Evolutionary conservation across 1,284 basidiomycete species (phyloP), one percentile per base, ranked within the genome.

Genomic region (Moesziomyces sp.): DNA sequence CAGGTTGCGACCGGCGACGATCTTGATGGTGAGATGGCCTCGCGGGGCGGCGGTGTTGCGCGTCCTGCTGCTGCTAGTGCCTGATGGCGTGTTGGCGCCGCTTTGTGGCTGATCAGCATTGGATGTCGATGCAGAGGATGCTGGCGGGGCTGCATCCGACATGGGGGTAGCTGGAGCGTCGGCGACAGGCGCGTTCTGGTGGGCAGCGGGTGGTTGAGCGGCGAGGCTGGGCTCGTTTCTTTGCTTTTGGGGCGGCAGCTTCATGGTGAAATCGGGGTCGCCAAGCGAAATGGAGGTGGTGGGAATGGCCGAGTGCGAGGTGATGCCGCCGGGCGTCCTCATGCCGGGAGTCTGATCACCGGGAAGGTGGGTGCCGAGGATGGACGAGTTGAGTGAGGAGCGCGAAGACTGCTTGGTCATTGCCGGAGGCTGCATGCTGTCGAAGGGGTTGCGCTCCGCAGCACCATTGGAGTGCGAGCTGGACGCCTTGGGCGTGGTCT

Each of bases 21-120:
- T 89, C 86, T 97, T 97, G 86, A 99, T 91, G 78, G 93, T 93
- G 59, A 99, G 90, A 86, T 91, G 93, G 79, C 91, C 97, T 84
- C 87, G 90, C 10, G 85, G 84, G 23, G 78, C 80, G 14, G 59
- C 52, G 11, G 79, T 82, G 48, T 80, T 80, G 24, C 82, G 78
- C 16, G 80, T 80, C 52, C 60, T 58, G 43, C 30, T 67, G 5
- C 38, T 67, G 5, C 38, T 7, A 3, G 46, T 45, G 50, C 21
- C 30, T 1, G 69, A 57, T 18, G 44, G 16, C 28, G 44, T 47
- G 58, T 35, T 48, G 52, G 24, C 28, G 48, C 9, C 44, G 52
- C 14, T 11, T 18, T n/a, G 28, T 58, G 38, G 48, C 44, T 45
- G 52, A 33, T 40, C 38, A 6, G 16, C 38, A 18, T 18, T 40